A percentile compares a stretch with the other conserved stretches of the same genome.
Conservation (phyloP, 169 alveolate species). For the Eimeria acervulina region DNA sequence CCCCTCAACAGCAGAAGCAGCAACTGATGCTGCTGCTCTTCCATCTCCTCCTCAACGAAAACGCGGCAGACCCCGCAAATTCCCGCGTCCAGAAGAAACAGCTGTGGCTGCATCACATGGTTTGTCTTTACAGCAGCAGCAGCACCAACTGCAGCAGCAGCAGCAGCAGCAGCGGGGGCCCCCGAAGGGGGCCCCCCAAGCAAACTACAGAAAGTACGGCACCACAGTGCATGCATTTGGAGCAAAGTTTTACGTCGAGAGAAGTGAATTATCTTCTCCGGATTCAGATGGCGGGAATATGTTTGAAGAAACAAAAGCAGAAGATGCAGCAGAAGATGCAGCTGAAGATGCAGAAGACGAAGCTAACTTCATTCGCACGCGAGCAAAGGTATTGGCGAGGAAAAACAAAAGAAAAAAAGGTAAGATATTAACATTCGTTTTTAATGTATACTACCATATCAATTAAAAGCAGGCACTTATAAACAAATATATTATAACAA, state of each 20-base stretch:
- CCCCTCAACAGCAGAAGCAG: not conserved
- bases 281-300: not conserved
- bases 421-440: not conserved
- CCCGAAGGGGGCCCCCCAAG: not conserved
- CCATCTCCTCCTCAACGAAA: not conserved
- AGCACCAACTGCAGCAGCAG: slow-evolving; percentile 1
- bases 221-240: not conserved
- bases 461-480: too few species aligned
- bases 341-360: not conserved
- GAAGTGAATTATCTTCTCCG: too few species aligned
- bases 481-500: too few species aligned
- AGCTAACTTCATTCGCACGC: not conserved
- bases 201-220: not conserved
- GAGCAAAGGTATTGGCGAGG: not conserved
- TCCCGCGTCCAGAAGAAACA: slow-evolving; percentile 43
- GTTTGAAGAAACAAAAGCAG: not conserved
- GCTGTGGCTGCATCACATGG: not conserved
- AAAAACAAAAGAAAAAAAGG: not conserved
- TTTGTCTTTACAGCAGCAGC: not conserved
- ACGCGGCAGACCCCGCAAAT: slow-evolving; percentile 53
- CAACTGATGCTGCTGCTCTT: not conserved
- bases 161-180: not conserved
- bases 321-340: not conserved
- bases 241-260: not conserved
- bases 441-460: too few species aligned